Percentiles rank a stretch among this genome's conserved stretches.
These are phyloP conservation scores for Linum lewisii DNA, from an alignment of 345 rosid genomes.

Conservation along the genomic window DNA sequence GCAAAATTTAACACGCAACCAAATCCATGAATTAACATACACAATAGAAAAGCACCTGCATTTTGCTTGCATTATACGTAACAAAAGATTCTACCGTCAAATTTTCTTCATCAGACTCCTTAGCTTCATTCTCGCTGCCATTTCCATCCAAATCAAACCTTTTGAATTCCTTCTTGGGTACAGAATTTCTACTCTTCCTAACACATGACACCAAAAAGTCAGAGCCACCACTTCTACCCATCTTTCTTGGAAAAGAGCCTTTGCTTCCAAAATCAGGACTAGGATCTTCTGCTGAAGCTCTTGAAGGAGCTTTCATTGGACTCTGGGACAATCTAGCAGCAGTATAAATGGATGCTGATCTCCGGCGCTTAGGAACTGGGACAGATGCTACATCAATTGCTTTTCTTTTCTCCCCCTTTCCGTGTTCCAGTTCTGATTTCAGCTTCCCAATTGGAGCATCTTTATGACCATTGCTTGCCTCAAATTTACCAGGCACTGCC, in stretches of 20 bases:
- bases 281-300: slow-evolving; percentile 26
- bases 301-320: slow-evolving; percentile 26
- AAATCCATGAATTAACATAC: background rate
- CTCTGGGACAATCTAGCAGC: slow-evolving; percentile 41
- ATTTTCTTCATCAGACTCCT: slow-evolving; percentile 39
- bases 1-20: background rate
- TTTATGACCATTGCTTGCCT: slow-evolving; percentile 73
- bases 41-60: background rate
- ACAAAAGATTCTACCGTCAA: slow-evolving; percentile 36
- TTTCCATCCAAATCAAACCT: slow-evolving; percentile 30
- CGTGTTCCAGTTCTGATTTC: slow-evolving; percentile 32
- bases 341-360: slow-evolving; percentile 52
- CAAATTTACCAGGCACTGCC: slow-evolving; percentile 44
- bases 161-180: slow-evolving; percentile 33
- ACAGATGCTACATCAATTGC: slow-evolving; percentile 36
- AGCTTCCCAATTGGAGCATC: slow-evolving; percentile 32
- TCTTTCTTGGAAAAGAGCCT: slow-evolving; percentile 18
- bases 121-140: slow-evolving; percentile 35
- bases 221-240: slow-evolving; percentile 25
- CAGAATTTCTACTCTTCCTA: slow-evolving; percentile 31
- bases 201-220: slow-evolving; percentile 28
- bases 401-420: slow-evolving; percentile 48
- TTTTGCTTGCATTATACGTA: background rate
- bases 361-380: slow-evolving; percentile 70
- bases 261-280: slow-evolving; percentile 32